phyloP scores from a whole-genome alignment of 208 protist species.

The Leptomonas pyrrhocoris region DNA sequence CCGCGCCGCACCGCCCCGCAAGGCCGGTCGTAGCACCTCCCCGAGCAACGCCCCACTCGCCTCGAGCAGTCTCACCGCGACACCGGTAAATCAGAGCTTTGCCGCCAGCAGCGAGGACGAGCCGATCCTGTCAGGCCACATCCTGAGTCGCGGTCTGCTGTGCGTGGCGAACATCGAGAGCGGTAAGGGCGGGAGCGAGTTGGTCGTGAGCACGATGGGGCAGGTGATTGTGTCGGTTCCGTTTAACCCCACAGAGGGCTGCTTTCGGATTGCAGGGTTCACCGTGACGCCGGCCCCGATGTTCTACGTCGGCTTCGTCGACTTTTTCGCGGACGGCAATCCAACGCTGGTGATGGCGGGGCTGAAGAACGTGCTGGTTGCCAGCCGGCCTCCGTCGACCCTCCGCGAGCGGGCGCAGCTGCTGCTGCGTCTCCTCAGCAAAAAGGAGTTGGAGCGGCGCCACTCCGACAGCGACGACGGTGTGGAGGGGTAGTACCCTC shows the following conservation, averaged over 20 bases:
- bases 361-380: constrained; percentile 68
- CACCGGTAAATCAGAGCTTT: constrained; percentile 27
- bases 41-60: constrained; percentile 3
- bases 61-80: constrained; percentile 27
- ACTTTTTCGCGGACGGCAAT: constrained; percentile 71
- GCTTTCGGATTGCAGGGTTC: constrained; percentile 70
- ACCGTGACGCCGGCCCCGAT: constrained; percentile 69
- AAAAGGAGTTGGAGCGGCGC: constrained; percentile 23
- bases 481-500: constrained; percentile 5
- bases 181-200: constrained; percentile 35
- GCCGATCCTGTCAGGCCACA: constrained; percentile 41
- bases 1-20: constrained; percentile 4
- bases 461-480: constrained; percentile 7
- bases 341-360: constrained; percentile 74
- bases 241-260: constrained; percentile 43
- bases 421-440: constrained; percentile 57
- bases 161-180: constrained; percentile 39
- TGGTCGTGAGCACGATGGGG: constrained; percentile 82
- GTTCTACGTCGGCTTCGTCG: constrained; percentile 76
- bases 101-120: constrained; percentile 16
- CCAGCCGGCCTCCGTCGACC: constrained; percentile 41
- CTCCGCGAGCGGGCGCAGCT: constrained; percentile 46
- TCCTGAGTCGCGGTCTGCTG: constrained; percentile 77
- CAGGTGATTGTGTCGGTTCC: constrained; percentile 72
- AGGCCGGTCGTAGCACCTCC: constrained; percentile 3